Conservation (phyloP, 805 yeast species). For the Wickerhamiella kurtzmanii region DNA sequence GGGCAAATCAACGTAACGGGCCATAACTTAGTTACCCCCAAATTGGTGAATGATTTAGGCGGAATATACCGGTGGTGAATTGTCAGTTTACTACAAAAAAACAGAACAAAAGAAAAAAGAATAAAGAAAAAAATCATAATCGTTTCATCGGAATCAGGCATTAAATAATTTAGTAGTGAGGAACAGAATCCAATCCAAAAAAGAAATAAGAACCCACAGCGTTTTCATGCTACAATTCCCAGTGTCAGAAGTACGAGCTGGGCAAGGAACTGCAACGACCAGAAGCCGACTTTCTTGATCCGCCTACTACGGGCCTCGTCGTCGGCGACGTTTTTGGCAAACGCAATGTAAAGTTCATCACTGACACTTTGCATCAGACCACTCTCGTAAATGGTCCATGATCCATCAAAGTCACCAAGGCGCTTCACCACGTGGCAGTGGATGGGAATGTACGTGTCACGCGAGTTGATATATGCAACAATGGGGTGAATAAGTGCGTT, state of each 20-base stretch:
- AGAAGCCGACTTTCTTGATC: slow-evolving; percentile 74
- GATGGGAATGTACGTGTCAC: slow-evolving; percentile 80
- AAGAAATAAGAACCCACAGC: not conserved
- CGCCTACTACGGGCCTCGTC: slow-evolving; percentile 64
- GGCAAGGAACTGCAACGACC: slow-evolving; percentile 76
- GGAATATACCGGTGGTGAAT: too few species aligned
- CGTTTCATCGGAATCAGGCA: not conserved
- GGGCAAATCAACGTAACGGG: too few species aligned
- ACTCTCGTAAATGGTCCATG: slow-evolving; percentile 93
- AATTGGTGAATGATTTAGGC: too few species aligned
- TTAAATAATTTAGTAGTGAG: not conserved
- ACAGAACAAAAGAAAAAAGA: not conserved
- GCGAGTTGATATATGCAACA: slow-evolving; percentile 85
- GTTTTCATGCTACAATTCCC: slow-evolving; percentile 51
- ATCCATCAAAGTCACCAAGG: slow-evolving; percentile 76
- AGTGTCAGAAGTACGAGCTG: slow-evolving; percentile 74
- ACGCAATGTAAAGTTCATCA: slow-evolving; percentile 78
- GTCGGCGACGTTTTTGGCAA: slow-evolving; percentile 77
- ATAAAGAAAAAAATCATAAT: not conserved
- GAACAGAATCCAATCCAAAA: too few species aligned
- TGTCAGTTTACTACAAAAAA: not conserved
- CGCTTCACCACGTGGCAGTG: slow-evolving; percentile 69
- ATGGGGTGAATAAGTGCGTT: slow-evolving; percentile 88
- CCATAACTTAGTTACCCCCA: too few species aligned
- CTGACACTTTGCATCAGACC: slow-evolving; percentile 82